A percentile compares a stretch with the other conserved stretches of the same genome.
Conservation (phyloP, 306 rosid species). For the Macrotyloma uniflorum region DNA sequence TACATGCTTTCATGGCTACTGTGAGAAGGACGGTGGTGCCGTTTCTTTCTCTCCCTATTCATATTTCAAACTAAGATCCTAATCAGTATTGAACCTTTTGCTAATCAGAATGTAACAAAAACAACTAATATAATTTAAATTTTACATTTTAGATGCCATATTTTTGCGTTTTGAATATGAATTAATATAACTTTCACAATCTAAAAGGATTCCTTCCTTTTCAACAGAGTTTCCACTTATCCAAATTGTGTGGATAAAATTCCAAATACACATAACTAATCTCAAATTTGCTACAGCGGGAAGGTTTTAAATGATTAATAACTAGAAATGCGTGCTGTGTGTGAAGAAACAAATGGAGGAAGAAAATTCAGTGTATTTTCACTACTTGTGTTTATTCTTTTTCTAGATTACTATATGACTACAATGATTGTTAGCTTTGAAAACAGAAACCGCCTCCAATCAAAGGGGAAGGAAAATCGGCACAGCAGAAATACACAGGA, state of each 20-base stretch:
- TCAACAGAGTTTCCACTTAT: neutral
- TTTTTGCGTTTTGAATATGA: too few species aligned
- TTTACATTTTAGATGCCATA: neutral
- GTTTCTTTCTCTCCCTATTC: conserved; percentile 21
- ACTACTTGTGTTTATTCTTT: neutral
- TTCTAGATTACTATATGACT: neutral
- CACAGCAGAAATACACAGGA: neutral
- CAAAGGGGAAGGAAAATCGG: neutral
- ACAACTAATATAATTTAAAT: neutral
- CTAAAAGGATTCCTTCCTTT: neutral
- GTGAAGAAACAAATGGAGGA: neutral
- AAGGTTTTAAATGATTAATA: neutral
- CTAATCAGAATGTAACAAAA: neutral
- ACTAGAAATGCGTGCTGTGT: too few species aligned
- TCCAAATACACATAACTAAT: neutral
- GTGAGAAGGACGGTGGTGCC: conserved; percentile 33
- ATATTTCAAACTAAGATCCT: neutral
- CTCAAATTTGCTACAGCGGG: neutral
- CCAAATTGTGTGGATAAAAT: neutral
- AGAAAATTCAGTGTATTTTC: neutral
- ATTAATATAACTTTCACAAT: too few species aligned
- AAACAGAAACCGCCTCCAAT: neutral
- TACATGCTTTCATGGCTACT: conserved; percentile 14
- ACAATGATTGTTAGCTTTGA: neutral
- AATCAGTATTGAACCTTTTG: neutral